Evolutionary conservation across 306 rosid species (phyloP).

Genomic region (Sophora flavescens): DNA sequence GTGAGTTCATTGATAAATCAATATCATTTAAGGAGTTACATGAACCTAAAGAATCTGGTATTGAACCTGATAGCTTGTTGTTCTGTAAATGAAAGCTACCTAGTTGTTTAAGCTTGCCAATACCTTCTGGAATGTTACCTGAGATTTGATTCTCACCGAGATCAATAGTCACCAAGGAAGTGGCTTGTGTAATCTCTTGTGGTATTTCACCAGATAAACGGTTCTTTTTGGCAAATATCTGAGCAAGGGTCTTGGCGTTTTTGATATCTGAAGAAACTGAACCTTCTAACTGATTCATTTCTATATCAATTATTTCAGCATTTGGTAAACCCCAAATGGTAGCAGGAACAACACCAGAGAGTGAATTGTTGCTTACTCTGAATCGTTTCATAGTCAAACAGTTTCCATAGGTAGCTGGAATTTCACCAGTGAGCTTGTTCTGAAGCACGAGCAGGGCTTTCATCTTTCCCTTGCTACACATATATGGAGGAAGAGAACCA

Average conservation of each 20-base stretch:
- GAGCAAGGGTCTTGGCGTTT: constrained; percentile 61
- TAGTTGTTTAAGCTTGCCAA: constrained; percentile 70
- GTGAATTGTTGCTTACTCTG: constrained; percentile 78
- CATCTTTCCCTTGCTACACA: constrained; percentile 82
- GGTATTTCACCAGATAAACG: constrained; percentile 75
- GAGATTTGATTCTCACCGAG: constrained; percentile 67
- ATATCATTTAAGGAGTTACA: constrained; percentile 61
- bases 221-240: constrained; percentile 55
- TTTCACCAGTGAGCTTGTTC: constrained; percentile 83
- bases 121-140: constrained; percentile 60
- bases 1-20: constrained; percentile 65
- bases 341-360: constrained; percentile 71
- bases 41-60: constrained; percentile 70
- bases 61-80: constrained; percentile 65
- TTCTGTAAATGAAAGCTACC: constrained; percentile 61
- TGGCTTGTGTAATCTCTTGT: constrained; percentile 60
- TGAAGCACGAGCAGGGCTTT: constrained; percentile 56
- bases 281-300: constrained; percentile 65
- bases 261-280: constrained; percentile 62
- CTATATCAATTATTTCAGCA: constrained; percentile 63
- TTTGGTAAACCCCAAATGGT: constrained; percentile 85
- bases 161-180: constrained; percentile 57
- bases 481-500: constrained; percentile 84
- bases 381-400: constrained; percentile 65
- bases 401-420: constrained; percentile 65